These are phyloP conservation scores for Aureobasidium zeae DNA, from an alignment of 2,329 filamentous ascomycete species.

Conservation along the genomic window DNA sequence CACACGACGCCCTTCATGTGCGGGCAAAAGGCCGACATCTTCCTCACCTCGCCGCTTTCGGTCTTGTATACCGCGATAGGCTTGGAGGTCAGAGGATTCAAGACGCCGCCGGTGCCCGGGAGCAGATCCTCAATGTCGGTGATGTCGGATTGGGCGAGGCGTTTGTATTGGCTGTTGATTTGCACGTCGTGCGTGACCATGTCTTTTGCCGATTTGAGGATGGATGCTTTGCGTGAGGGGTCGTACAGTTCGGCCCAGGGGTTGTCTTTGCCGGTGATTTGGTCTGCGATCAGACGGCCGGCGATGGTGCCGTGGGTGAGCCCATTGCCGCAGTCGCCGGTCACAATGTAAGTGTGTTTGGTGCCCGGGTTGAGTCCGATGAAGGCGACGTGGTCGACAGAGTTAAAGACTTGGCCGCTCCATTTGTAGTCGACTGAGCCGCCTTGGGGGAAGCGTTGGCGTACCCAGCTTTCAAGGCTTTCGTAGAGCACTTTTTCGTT, in stretches of 20 bases:
- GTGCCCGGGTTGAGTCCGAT: conserved; percentile 48
- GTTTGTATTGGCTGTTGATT: conserved; percentile 49
- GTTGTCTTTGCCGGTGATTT: conserved; percentile 43
- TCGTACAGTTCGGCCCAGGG: conserved; percentile 43
- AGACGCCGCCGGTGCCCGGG: conserved; percentile 42
- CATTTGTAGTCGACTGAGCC: conserved; percentile 46
- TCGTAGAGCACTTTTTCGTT: conserved; percentile 36
- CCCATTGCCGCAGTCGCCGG: conserved; percentile 50
- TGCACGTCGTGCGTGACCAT: conserved; percentile 46
- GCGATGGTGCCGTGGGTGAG: conserved; percentile 49
- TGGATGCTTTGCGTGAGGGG: conserved; percentile 39
- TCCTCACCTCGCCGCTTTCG: conserved; percentile 41
- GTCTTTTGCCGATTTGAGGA: conserved; percentile 37
- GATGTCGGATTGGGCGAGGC: conserved; percentile 46
- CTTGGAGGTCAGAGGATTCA: conserved; percentile 40
- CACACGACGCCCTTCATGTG: conserved; percentile 48
- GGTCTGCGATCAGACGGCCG: conserved; percentile 44
- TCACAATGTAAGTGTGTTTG: conserved; percentile 45
- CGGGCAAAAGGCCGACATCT: conserved; percentile 47
- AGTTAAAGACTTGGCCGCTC: conserved; percentile 51
- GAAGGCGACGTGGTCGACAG: conserved; percentile 46
- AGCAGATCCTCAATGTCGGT: conserved; percentile 48
- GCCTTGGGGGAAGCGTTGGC: conserved; percentile 44
- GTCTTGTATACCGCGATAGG: conserved; percentile 50
- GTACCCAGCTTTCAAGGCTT: conserved; percentile 46